Evolutionary conservation across 805 yeast species (phyloP), one percentile per base, ranked within the genome.

Genomic region (Starmerella floricola): DNA sequence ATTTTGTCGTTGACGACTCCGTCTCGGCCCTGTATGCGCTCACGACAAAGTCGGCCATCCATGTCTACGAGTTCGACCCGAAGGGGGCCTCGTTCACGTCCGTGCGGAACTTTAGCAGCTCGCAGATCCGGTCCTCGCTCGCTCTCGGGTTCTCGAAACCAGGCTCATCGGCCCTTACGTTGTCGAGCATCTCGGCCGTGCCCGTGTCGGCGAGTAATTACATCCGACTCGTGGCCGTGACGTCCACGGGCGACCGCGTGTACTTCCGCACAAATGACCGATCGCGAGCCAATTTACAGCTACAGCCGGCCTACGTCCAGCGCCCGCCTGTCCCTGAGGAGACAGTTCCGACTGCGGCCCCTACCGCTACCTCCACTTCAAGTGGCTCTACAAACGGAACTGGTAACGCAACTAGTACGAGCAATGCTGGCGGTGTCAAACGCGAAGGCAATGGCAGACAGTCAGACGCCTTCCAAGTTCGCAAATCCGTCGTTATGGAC

Each of bases 21-120:
- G 73, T 95, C 57, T 76, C 75, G 24, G 68, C 83, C 18, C 58
- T 91, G 15, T 91, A 91, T 60, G 74, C 95, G 0, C 69, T 91
- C 36, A 81, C 95, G 0, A 78, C 85, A 18, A 75, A 72, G 44
- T 85, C 95, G 0, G 71, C 76, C n/a, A 74, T 91, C 17, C 72
- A 93, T 53, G 83, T 84, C 3, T 88, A 85, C 60, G 71, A 73
- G 55, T 66, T 83, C 47, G 66, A 64, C 21, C 54, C 38, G 19
- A 12, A 10, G 13, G 41, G 42, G 18, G 15, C 33, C 6, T 24
- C 15, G n/a, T 30, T 39, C 31, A 11, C 43, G 18, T 24, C 40
- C 17, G 31, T 38, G 8, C 39, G 28, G 20, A 41, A 13, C 35
- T 12, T 43, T 19, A 33, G 20, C 8, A 16, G 24, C 13, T 21